Base-by-base conservation (phyloP, 768 basidiomycete genomes). In the Lactifluus volemus region DNA sequence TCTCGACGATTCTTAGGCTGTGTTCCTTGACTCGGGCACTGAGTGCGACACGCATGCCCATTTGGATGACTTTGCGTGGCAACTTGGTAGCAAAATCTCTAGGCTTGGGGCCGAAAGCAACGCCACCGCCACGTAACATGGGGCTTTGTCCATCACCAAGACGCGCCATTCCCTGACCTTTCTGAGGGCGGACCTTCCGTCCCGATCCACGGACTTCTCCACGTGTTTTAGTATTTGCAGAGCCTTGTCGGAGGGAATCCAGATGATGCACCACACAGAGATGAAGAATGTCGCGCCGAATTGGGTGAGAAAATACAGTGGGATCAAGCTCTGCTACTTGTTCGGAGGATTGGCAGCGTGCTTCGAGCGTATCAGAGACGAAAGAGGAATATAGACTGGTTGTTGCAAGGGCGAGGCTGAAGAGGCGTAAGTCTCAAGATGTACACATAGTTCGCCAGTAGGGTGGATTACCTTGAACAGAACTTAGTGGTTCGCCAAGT, bases 221-320 rank as follows among this genome's bases (percentile, higher is more conserved):
- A 58, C 97, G 88, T 36, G 89, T 92, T 74, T 97, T 98, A 17
- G 93, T 97, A 64, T 79, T 86, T 25, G 92, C 93, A 12, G 89
- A 88, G 32, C 96, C 96, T 76, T 93, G 89, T n/a, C 96, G 86
- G 15, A 94, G 79, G 19, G 85, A 82, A 69, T 97, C 92, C 44
- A 88, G 84, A 70, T 97, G 81, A 68, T 96, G 91, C 6, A 88
- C 82, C 38, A 94, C 86, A 70, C 94, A 96, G 49, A 92, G 81
- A 72, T 98, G 95, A 3, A 98, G 82, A 64, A 99, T 89, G 72
- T 98, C 95, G 21, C 85, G 83, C 53, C 96, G 89, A 48, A 94
- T 83, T 44, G 94, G 92, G 67, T 92, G 86, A 62, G 82, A 79
- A 75, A 98, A 99, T 34, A 98, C 86, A n/a, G 81, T 79, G 1